Conservation (phyloP, 495 filamentous ascomycete genomes). For the Chlorociboria aeruginascens region DNA sequence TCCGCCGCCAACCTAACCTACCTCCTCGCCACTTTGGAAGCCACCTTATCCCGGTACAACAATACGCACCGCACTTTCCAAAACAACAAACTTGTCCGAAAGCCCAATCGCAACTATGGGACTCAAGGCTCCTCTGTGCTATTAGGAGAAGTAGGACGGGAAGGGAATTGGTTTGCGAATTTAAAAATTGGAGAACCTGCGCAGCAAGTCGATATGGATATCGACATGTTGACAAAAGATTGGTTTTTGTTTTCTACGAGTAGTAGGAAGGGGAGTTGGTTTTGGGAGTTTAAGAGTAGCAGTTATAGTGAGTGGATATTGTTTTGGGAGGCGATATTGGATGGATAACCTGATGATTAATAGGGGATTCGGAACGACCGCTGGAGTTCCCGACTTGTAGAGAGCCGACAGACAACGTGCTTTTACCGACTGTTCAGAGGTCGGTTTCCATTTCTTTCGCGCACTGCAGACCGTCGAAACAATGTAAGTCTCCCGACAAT, state of each 20-base stretch:
- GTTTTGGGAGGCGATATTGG: too few species aligned
- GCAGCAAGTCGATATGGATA: slow-evolving; percentile 6
- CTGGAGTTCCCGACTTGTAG: slow-evolving; percentile 2
- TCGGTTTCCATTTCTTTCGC: slow-evolving; percentile 1
- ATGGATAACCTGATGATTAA: background rate
- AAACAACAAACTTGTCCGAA: slow-evolving; percentile 5
- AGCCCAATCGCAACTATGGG: background rate
- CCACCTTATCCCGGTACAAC: background rate
- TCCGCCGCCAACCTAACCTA: slow-evolving; percentile 2
- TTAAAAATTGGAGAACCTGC: slow-evolving; percentile 5
- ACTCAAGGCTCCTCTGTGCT: slow-evolving; percentile 1
- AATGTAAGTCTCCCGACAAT: background rate
- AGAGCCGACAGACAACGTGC: slow-evolving; percentile 2
- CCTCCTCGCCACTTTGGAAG: slow-evolving; percentile 1
- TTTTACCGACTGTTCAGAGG: background rate
- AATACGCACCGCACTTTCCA: background rate
- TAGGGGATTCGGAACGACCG: slow-evolving; percentile 3
- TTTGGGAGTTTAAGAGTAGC: background rate
- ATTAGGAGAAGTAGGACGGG: slow-evolving; percentile 6
- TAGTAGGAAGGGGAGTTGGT: slow-evolving; percentile 6
- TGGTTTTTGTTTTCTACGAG: slow-evolving; percentile 6
- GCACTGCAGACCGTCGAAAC: slow-evolving; percentile 5
- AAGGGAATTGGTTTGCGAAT: slow-evolving; percentile 9
- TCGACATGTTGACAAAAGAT: slow-evolving; percentile 9
- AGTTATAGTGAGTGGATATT: background rate